phyloP scores from a whole-genome alignment of 2,329 filamentous ascomycete species.

The Neopestalotiopsis clavispora region DNA sequence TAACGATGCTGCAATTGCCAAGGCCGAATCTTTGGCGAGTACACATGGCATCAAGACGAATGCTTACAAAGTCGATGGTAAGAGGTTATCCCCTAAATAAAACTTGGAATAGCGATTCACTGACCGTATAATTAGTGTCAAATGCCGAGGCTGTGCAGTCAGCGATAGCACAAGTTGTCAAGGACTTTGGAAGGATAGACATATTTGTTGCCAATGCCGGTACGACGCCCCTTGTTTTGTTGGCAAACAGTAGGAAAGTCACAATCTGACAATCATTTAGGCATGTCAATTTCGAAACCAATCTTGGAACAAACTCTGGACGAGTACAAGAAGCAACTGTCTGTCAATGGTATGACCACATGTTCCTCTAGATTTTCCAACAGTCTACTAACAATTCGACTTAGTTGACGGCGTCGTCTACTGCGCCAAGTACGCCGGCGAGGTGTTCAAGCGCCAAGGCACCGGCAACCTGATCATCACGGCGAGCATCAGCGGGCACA shows the following conservation, averaged over 20 bases:
- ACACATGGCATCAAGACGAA: constrained; percentile 40
- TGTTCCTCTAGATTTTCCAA: too few species aligned
- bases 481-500: constrained; percentile 78
- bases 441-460: constrained; percentile 68
- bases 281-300: constrained; percentile 58
- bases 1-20: constrained; percentile 41
- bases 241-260: neutral
- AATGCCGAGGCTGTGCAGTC: constrained; percentile 52
- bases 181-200: constrained; percentile 76
- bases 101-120: neutral
- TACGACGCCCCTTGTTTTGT: constrained; percentile 28
- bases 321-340: constrained; percentile 56
- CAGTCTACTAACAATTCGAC: neutral
- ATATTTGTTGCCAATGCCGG: constrained; percentile 82
- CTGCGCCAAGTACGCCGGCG: constrained; percentile 72
- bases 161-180: constrained; percentile 56
- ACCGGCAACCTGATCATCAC: constrained; percentile 78
- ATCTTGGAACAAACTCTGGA: constrained; percentile 58
- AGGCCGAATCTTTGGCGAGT: constrained; percentile 37
- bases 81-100: neutral
- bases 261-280: constrained; percentile 17
- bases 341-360: constrained; percentile 61
- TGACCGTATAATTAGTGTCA: constrained; percentile 39
- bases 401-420: constrained; percentile 71
- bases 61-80: constrained; percentile 49